These are phyloP conservation scores for Diaporthe citrichinensis DNA, from an alignment of 2,329 filamentous ascomycete species.

Conservation along the genomic window DNA sequence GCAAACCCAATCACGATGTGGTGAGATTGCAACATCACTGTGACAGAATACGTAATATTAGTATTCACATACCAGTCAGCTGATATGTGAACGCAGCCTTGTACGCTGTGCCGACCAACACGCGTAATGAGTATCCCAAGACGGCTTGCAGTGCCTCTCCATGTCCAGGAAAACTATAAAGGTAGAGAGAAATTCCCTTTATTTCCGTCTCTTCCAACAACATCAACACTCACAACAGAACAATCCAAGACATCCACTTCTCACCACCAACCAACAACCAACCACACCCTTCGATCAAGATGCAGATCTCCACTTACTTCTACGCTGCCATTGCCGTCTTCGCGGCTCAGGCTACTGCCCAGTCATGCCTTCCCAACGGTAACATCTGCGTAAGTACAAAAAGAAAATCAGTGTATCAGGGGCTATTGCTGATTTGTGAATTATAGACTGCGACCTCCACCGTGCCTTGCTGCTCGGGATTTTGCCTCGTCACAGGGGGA, in stretches of 20 bases:
- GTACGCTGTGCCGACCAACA: background rate
- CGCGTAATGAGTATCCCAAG: background rate
- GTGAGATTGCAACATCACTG: slow-evolving; percentile 1
- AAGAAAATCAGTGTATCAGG: background rate
- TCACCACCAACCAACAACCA: background rate
- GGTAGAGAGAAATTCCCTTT: background rate
- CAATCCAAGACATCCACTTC: background rate
- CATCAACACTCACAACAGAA: slow-evolving; percentile 1
- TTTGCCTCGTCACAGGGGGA: background rate
- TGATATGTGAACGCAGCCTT: background rate
- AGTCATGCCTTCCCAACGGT: background rate
- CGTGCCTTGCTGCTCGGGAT: slow-evolving; percentile 12
- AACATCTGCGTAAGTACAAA: slow-evolving; percentile 18
- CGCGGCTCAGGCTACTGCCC: slow-evolving; percentile 7
- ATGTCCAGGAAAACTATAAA: slow-evolving; percentile 13
- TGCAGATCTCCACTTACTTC: slow-evolving; percentile 20
- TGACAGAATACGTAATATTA: background rate
- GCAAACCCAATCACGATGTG: background rate
- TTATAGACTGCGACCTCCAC: background rate
- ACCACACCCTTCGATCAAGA: background rate
- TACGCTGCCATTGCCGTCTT: slow-evolving; percentile 23
- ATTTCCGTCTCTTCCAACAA: background rate
- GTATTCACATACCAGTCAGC: background rate
- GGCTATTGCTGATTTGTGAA: background rate
- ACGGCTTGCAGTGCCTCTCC: background rate